These are phyloP conservation scores for Austroboletus novae-zelandiae DNA, from an alignment of 1,284 basidiomycete species.

Conservation along the genomic window DNA sequence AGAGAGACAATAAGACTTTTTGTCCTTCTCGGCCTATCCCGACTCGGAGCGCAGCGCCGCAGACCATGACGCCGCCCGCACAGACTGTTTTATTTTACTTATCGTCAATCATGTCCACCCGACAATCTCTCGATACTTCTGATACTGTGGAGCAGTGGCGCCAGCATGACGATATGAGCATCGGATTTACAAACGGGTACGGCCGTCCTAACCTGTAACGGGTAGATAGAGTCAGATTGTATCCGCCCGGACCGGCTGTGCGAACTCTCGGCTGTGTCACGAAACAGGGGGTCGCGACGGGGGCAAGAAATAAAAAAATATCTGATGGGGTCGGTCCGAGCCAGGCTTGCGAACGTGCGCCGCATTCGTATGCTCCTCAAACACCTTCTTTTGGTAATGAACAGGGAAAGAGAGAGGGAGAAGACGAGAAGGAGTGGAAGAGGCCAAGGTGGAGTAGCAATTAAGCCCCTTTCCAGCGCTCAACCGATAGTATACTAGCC, in stretches of 20 bases:
- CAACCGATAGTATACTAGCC: too few species aligned
- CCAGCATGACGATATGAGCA: background rate
- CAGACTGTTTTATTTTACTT: background rate
- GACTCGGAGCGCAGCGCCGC: background rate
- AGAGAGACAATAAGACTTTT: constrained; percentile 7
- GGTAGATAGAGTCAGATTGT: background rate
- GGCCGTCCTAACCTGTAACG: background rate
- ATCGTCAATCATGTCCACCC: background rate
- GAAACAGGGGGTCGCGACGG: background rate
- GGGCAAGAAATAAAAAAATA: background rate
- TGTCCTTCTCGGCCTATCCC: background rate
- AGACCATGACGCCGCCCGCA: too few species aligned
- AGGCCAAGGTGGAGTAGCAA: background rate
- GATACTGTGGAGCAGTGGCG: background rate
- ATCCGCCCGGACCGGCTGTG: background rate
- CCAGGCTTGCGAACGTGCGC: background rate
- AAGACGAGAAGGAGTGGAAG: background rate
- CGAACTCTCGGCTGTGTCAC: background rate
- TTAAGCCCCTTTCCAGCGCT: background rate
- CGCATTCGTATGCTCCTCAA: background rate
- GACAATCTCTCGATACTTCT: background rate
- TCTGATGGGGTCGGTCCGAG: background rate
- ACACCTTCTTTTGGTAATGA: background rate
- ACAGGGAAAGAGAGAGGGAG: background rate
- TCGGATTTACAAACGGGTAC: background rate